phyloP scores from a whole-genome alignment of 495 filamentous ascomycete genomes.

The Entonaema liquescens region DNA sequence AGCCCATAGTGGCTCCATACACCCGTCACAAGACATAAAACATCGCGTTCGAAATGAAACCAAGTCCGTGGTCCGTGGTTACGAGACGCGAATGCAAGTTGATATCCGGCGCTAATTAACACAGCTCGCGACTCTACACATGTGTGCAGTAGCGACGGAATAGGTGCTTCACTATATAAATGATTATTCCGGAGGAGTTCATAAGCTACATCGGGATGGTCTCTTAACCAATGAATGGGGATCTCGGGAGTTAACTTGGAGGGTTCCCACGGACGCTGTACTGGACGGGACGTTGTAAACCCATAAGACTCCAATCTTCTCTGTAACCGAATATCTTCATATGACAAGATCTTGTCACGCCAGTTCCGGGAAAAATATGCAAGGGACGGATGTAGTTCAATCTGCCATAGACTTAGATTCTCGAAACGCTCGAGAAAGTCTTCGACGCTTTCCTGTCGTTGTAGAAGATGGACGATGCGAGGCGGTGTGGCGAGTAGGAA shows the following conservation, averaged over 20 bases:
- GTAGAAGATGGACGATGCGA: constrained; percentile 18
- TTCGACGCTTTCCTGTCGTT: not conserved
- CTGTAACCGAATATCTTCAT: not conserved
- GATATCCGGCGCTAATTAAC: constrained; percentile 27
- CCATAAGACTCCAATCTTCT: not conserved
- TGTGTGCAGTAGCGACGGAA: constrained; percentile 34
- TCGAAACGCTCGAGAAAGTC: not conserved
- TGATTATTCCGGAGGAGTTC: constrained; percentile 1
- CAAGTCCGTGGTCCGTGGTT: constrained; percentile 23
- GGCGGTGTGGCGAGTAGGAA: constrained; percentile 27
- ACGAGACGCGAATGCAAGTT: constrained; percentile 31
- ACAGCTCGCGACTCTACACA: constrained; percentile 27
- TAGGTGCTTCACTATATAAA: constrained; percentile 29
- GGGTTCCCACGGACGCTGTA: not conserved
- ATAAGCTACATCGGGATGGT: not conserved
- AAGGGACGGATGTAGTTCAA: constrained; percentile 7
- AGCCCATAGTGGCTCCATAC: not conserved
- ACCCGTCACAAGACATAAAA: constrained; percentile 3
- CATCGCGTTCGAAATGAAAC: constrained; percentile 30
- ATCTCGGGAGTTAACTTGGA: constrained; percentile 1
- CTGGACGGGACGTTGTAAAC: not conserved
- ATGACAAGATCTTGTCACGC: not conserved
- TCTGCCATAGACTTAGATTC: not conserved
- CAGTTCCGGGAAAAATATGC: constrained; percentile 10
- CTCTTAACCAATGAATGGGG: constrained; percentile 1